Evolutionary conservation across 495 filamentous ascomycete genomes (phyloP), one percentile per base, ranked within the genome.

Genomic region (Podospora conica): DNA sequence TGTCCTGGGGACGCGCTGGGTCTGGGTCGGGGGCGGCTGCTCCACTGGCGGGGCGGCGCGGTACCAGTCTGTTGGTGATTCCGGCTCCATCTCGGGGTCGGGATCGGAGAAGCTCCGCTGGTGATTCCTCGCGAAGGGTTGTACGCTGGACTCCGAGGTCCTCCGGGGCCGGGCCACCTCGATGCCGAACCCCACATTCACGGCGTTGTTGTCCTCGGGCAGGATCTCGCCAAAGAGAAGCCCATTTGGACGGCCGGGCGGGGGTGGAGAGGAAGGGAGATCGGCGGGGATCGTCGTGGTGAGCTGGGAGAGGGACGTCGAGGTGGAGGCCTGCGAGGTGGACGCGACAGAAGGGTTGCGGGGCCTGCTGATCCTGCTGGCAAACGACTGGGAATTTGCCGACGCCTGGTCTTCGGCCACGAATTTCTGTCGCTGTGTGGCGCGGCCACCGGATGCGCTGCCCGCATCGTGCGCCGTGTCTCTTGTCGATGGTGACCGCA

Each of bases 51-150:
- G n/a, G n/a, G 69, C 72, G 7, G 69, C 75, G 40, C 80, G 82
- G 65, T 85, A 84, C 83, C 83, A 84, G 58, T 82, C 82, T 9
- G 78, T 83, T 27, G 83, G 81, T 11, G 82, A 84, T 53, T 80
- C 72, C 7, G 82, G 82, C 64, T 83, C 80, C 48, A 74, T 69
- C n/a, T 78, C 71, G 61, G 69, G 58, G 60, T 81, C 78, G n/a
- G 78, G 73, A 65, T 82, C 75, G 12, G 81, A 83, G 53, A 77
- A 71, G 63, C 77, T 79, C 56, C 81, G 72, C 54, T 77, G 77
- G 55, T 79, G 81, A 53, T 69, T 58, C 40, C 71, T 72, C 12
- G 66, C 67, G 21, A 69, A 61, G 54, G 74, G 73, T 20, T 76
- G 71, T 31, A 80, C 54, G 67, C 73, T 80, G 5, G 83, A 79